Evolutionary conservation across 192 early-diverging fungal genomes (phyloP), one percentile per base, ranked within the genome.

Genomic region (Coemansia sp.): DNA sequence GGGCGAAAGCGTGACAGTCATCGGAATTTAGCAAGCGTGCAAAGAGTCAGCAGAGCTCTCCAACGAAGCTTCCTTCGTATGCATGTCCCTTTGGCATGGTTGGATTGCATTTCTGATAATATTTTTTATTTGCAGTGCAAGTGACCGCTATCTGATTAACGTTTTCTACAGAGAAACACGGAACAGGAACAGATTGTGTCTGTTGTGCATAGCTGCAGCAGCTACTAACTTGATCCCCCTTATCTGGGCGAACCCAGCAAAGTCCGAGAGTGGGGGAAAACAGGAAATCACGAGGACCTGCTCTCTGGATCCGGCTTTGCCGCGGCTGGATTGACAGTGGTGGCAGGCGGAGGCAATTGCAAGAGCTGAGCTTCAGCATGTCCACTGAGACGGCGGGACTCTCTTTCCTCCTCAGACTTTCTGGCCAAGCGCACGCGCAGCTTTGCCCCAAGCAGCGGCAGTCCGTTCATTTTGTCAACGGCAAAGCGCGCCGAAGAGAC

Each of bases 401-500:
- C 78, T 34, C 64, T 60, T 34, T 81, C 74, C 9, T 67, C 63
- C 55, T 81, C 78, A 0, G 74, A 55, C 50, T 29, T 64, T 15
- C 73, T 53, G 5, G 78, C 74, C 74, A 73, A 62, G 3, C 78
- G 69, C 59, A 81, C 67, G 9, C 74, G 78, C 63, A 81, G 38
- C 21, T 67, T 53, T 0, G 64, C 11, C 67, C 95, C 94, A 67
- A 88, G 85, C 51, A 98, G 72, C 63, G 90, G 91, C 70, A 91
- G 87, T 19, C 92, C 93, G 66, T 97, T 93, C 87, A 97, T 88
- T 63, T 89, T 87, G 42, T 90, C 88, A 23, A 94, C 72, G 1
- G 96, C 96, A 50, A 84, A 75, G 59, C 89, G 90, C 0, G 96
- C 95, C 65, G 90, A 85, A 4, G 88, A 85, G 0, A 89, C 74